Base-by-base conservation (phyloP, 23 red algal species). In the Gracilaria gracilis region DNA sequence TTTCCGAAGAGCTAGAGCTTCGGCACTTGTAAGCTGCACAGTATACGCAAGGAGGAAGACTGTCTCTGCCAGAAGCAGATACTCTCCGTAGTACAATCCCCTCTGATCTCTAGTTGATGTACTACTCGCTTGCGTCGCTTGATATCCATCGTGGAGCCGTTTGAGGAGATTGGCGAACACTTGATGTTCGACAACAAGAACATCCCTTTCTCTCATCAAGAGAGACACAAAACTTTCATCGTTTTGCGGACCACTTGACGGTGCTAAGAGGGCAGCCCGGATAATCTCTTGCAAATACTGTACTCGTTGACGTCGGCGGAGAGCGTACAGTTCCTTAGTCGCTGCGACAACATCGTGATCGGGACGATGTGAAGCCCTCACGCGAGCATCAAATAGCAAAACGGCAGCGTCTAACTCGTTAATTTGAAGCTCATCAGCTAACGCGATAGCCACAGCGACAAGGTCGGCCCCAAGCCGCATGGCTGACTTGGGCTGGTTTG, bases 21-120 rank as follows among this genome's bases (percentile, higher is more conserved):
- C 87, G 1, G 70, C 88, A 14, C 75, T 87, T 14, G 82, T 80
- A 32, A 86, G 51, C 82, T 96, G 94, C 20, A 96, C 87, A 24
- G 94, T 91, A 40, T 96, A 96, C 9, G 88, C 85, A 19, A 88
- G 72, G 4, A 96, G 75, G 57, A 96, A 96, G 27, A 92, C 34
- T 20, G 78, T 80, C 51, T 96, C 94, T 8, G 94, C 94, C 33
- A 96, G 34, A 34, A 96, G 88, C 21, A 79, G 17, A 84, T 75
- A 57, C 82, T 96, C 94, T 23, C 82, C 92, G 14, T 51, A 39
- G 23, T 71, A 71, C 24, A 94, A 47, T 37, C 67, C 75, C 35
- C 55, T 49, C 64, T 25, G 83, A 57, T 86, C 67, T 6, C 75
- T 21, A 33, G 42, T 54, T 34, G 71, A 67, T 21, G 61, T 24